Base-by-base conservation (phyloP, 768 basidiomycete species). In the Wakefieldia striispora region DNA sequence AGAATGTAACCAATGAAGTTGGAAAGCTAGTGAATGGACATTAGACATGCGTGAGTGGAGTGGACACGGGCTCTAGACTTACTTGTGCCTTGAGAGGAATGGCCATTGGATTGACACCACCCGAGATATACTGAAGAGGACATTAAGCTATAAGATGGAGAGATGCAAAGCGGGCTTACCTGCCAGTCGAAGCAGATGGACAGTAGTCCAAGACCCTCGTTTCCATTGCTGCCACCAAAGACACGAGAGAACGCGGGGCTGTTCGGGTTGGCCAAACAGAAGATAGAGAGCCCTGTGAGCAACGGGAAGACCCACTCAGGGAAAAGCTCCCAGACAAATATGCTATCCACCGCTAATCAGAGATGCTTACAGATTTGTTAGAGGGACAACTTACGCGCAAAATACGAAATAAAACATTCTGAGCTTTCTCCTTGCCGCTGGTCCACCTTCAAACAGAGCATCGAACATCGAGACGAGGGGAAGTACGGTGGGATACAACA, bases 221-320 rank as follows among this genome's bases (percentile, higher is more conserved):
- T 88, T 24, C 76, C 83, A 31, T 79, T 72, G 3, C 78, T 69
- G 6, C 86, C 86, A 24, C 86, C 86, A 50, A 88, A 86, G 0
- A 88, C 56, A 24, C 72, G 67, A 6, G 77, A 71, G 41, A 64
- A 54, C 2, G 53, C 20, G 13, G 60, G 33, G n/a, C 35, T 58
- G 13, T 53, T 57, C 37, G 72, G 63, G 4, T 76, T 79, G 3
- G 83, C 75, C 36, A 86, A 69, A 54, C 85, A 86, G 61, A 84
- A 74, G 27, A 85, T 70, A 14, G 78, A 80, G 47, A 84, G 70
- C n/a, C 82, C 82, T 2, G 81, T 83, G 34, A 84, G 58, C 20
- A 85, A 66, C 0, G 84, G 85, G 59, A 85, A 85, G 0, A 67
- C 66, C 60, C 63, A 67, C 21, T 62, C 56, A 0, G 60, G 63